These are phyloP conservation scores for Kalmusia sp. DNA, from an alignment of 2,329 filamentous ascomycete species.

Conservation along the genomic window DNA sequence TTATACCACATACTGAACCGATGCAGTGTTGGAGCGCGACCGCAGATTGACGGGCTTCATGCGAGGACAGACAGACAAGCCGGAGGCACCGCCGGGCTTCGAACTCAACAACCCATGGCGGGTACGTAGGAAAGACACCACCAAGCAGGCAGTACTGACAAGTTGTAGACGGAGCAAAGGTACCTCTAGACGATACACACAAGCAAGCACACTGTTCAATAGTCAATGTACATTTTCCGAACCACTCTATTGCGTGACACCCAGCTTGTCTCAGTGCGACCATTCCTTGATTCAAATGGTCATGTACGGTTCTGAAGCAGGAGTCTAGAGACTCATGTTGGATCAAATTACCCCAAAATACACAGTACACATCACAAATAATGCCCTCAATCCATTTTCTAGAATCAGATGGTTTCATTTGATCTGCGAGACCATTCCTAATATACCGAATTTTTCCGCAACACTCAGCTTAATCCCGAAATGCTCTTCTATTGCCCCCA, in stretches of 20 bases:
- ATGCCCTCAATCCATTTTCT: conserved; percentile 17
- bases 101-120: conserved; percentile 73
- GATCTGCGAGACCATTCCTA: conserved; percentile 42
- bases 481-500: conserved; percentile 52
- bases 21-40: conserved; percentile 71
- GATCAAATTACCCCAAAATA: too few relatives aligned
- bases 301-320: too few relatives aligned
- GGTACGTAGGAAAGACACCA: conserved; percentile 53
- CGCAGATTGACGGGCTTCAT: conserved; percentile 66
- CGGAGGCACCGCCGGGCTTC: conserved; percentile 66
- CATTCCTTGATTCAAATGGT: too few relatives aligned
- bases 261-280: too few relatives aligned
- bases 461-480: conserved; percentile 52
- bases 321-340: too few relatives aligned
- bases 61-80: conserved; percentile 67
- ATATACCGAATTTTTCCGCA: conserved; percentile 48
- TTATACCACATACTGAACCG: conserved; percentile 37
- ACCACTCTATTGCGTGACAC: not conserved
- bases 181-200: conserved; percentile 36
- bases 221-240: conserved; percentile 12
- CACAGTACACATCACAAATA: too few relatives aligned
- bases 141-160: conserved; percentile 30
- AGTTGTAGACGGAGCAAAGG: conserved; percentile 45
- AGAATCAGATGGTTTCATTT: too few relatives aligned
- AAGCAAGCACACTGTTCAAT: conserved; percentile 11